phyloP scores from a whole-genome alignment of 2,329 filamentous ascomycete species.

The Calonectria pauciramosa region DNA sequence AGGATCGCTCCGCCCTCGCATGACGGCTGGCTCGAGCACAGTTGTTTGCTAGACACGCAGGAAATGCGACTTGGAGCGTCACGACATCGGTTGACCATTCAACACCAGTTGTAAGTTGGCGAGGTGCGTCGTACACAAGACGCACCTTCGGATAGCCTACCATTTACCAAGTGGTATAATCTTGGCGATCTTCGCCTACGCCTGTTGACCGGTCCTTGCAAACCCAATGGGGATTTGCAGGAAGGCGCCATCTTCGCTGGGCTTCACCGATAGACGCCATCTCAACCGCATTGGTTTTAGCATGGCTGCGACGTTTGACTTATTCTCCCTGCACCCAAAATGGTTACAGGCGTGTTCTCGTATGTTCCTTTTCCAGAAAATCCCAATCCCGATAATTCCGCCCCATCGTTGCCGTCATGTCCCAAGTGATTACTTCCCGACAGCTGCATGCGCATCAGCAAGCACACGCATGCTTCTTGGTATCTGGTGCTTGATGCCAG shows the following conservation, averaged over 20 bases:
- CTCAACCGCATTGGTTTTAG: not conserved
- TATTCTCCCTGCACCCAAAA: not conserved
- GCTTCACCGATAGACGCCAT: not conserved
- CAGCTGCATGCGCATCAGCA: not conserved
- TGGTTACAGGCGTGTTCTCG: not conserved
- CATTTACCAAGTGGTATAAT: not conserved
- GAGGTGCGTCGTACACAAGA: slow-evolving; percentile 9
- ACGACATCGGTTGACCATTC: not conserved
- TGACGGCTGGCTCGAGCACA: not conserved
- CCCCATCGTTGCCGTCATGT: not conserved
- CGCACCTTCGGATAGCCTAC: not conserved
- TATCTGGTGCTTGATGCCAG: not conserved
- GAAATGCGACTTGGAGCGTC: not conserved
- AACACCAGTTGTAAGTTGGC: not conserved
- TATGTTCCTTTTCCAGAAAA: not conserved
- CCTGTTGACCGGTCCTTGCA: slow-evolving; percentile 5
- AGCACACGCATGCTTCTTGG: not conserved
- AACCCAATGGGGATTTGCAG: not conserved
- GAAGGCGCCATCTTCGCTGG: not conserved
- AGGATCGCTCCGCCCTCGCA: slow-evolving; percentile 3
- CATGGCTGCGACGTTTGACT: not conserved
- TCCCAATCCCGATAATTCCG: too few relatives aligned
- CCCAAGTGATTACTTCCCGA: not conserved
- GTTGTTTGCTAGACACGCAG: slow-evolving; percentile 11
- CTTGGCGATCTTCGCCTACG: slow-evolving; percentile 8